These are phyloP conservation scores for Coriaria nepalensis DNA, from an alignment of 306 rosid species.

Conservation along the genomic window DNA sequence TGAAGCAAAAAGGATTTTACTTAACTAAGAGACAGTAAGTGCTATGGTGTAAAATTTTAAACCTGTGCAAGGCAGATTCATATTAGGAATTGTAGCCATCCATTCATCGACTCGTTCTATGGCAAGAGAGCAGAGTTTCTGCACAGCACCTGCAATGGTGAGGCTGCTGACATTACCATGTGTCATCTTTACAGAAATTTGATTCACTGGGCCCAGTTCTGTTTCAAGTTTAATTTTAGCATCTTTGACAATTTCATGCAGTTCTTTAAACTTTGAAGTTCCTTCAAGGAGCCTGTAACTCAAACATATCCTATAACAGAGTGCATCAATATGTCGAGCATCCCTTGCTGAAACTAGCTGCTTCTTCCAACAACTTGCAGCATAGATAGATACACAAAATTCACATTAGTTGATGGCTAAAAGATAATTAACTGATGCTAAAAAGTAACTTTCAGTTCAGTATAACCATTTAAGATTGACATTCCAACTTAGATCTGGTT, in stretches of 20 bases:
- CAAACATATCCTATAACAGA: slow-evolving; percentile 85
- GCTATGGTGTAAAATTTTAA: not conserved
- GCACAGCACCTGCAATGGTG: slow-evolving; percentile 76
- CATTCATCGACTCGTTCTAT: slow-evolving; percentile 74
- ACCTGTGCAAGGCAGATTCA: slow-evolving; percentile 66
- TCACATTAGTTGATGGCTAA: slow-evolving; percentile 10
- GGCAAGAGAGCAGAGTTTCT: slow-evolving; percentile 79
- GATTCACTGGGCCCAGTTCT: slow-evolving; percentile 82
- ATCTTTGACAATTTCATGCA: slow-evolving; percentile 68
- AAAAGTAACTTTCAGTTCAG: too few species aligned
- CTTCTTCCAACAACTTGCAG: slow-evolving; percentile 86
- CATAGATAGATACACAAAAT: slow-evolving; percentile 17
- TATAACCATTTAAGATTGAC: too few species aligned
- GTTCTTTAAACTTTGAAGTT: slow-evolving; percentile 69
- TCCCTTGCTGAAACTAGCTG: slow-evolving; percentile 81
- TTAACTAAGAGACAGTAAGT: slow-evolving; percentile 10
- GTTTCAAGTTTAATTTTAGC: slow-evolving; percentile 79
- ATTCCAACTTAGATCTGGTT: too few species aligned
- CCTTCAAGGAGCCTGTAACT: slow-evolving; percentile 83
- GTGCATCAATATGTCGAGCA: slow-evolving; percentile 90
- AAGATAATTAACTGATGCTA: too few species aligned
- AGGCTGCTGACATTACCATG: slow-evolving; percentile 96
- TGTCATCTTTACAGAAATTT: slow-evolving; percentile 86
- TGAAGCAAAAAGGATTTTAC: slow-evolving; percentile 5
- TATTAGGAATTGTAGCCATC: slow-evolving; percentile 47